Evolutionary conservation across 73 alveolate species (phyloP).

Genomic region (Paraurostyla sp.): DNA sequence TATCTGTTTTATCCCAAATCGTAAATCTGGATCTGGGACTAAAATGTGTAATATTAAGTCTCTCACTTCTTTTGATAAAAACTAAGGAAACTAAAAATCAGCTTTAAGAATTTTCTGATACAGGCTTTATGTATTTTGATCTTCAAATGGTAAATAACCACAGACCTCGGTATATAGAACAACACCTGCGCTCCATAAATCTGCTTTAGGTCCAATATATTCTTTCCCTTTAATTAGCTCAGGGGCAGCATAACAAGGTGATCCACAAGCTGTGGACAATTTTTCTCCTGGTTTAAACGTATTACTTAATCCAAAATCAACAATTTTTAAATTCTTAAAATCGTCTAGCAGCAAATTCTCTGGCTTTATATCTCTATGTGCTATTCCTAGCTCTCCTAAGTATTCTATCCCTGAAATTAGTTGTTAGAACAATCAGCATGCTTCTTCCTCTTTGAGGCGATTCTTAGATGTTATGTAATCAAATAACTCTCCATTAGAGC

Average conservation of each 20-base stretch:
- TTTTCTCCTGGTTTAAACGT: constrained; percentile 81
- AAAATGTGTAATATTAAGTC: constrained; percentile 63
- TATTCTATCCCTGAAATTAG: constrained; percentile 87
- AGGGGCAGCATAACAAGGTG: constrained; percentile 96
- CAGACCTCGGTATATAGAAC: constrained; percentile 85
- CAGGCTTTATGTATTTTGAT: constrained; percentile 78
- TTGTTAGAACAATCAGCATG: constrained; percentile 83
- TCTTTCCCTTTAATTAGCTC: constrained; percentile 87
- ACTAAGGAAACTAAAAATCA: constrained; percentile 76
- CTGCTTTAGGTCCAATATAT: constrained; percentile 83
- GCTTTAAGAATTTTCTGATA: constrained; percentile 83
- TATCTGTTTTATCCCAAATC: constrained; percentile 53
- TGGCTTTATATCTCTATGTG: constrained; percentile 92
- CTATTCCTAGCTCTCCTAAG: constrained; percentile 84
- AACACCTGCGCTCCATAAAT: constrained; percentile 92
- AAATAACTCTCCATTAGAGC: constrained; percentile 88
- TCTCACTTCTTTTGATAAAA: constrained; percentile 60
- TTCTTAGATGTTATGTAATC: constrained; percentile 82
- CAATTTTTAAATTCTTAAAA: constrained; percentile 79
- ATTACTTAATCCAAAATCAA: constrained; percentile 91
- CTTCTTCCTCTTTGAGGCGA: constrained; percentile 83
- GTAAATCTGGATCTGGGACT: constrained; percentile 75
- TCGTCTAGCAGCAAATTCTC: constrained; percentile 87
- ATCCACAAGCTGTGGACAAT: constrained; percentile 90
- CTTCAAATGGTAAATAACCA: constrained; percentile 90